Evolutionary conservation across 2,329 filamentous ascomycete species (phyloP).

Genomic region (Colletotrichum scovillei): DNA sequence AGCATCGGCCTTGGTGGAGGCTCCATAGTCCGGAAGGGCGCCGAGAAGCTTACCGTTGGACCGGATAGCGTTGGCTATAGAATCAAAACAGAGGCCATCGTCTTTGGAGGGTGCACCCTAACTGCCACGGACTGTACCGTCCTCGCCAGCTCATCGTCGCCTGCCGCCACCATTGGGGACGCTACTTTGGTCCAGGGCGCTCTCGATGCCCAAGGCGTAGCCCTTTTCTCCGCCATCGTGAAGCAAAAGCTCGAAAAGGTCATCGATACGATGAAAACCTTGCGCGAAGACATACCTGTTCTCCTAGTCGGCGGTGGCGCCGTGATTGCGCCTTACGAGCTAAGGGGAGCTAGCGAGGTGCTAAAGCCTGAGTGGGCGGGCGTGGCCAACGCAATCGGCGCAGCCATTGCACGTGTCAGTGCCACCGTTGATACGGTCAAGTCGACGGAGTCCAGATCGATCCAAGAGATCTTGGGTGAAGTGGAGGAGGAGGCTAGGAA

Average conservation of each 20-base stretch:
- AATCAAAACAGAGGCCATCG: slow-evolving; percentile 62
- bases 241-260: slow-evolving; percentile 64
- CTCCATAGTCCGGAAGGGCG: slow-evolving; percentile 59
- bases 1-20: slow-evolving; percentile 71
- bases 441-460: slow-evolving; percentile 55
- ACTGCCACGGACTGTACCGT: slow-evolving; percentile 70
- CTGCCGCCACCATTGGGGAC: slow-evolving; percentile 53
- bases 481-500: slow-evolving; percentile 55
- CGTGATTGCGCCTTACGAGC: slow-evolving; percentile 63
- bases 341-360: slow-evolving; percentile 66
- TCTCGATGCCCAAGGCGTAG: slow-evolving; percentile 47
- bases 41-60: slow-evolving; percentile 57
- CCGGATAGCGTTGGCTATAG: slow-evolving; percentile 73
- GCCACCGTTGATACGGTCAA: slow-evolving; percentile 63
- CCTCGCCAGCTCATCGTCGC: slow-evolving; percentile 39
- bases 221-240: slow-evolving; percentile 52
- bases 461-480: slow-evolving; percentile 50
- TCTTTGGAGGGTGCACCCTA: slow-evolving; percentile 66
- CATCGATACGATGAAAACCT: slow-evolving; percentile 73
- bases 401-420: slow-evolving; percentile 70
- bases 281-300: slow-evolving; percentile 68
- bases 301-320: slow-evolving; percentile 73
- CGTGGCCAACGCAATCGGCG: slow-evolving; percentile 74
- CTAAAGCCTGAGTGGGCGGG: slow-evolving; percentile 66
- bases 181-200: slow-evolving; percentile 46